phyloP scores from a whole-genome alignment of 2,329 filamentous ascomycete species.

The Pseudogymnoascus sp. region DNA sequence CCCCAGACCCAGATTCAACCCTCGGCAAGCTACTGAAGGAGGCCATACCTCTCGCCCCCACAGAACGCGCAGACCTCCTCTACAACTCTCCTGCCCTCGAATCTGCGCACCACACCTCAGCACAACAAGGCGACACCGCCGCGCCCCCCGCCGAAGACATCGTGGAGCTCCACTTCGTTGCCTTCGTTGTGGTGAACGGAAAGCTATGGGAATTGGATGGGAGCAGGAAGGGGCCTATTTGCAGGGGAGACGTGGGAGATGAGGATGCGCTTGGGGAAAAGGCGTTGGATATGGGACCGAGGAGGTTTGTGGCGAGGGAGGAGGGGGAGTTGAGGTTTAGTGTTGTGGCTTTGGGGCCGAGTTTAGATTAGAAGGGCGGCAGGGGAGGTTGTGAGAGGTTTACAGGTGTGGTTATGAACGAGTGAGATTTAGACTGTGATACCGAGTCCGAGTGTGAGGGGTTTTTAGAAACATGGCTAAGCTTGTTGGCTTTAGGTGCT shows the following conservation, averaged over 20 bases:
- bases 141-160: slow-evolving; percentile 70
- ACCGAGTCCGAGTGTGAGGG: too few relatives aligned
- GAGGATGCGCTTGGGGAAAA: slow-evolving; percentile 65
- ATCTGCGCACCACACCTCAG: slow-evolving; percentile 68
- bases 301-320: slow-evolving; percentile 31
- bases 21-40: slow-evolving; percentile 56
- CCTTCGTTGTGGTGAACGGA: slow-evolving; percentile 75
- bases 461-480: too few relatives aligned
- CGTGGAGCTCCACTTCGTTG: slow-evolving; percentile 90
- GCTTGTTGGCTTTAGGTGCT: too few relatives aligned
- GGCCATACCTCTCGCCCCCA: slow-evolving; percentile 60
- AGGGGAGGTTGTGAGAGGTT: too few relatives aligned
- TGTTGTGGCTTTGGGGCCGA: slow-evolving; percentile 23
- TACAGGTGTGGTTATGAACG: too few relatives aligned
- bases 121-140: slow-evolving; percentile 65
- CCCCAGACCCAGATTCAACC: slow-evolving; percentile 22
- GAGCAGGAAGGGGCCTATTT: slow-evolving; percentile 55
- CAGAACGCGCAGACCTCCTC: slow-evolving; percentile 61
- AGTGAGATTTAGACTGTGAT: too few relatives aligned
- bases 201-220: slow-evolving; percentile 65
- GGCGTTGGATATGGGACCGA: slow-evolving; percentile 60
- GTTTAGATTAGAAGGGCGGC: slow-evolving; percentile 24
- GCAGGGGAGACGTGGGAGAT: slow-evolving; percentile 44
- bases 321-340: slow-evolving; percentile 25
- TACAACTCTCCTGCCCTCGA: slow-evolving; percentile 72